Evolutionary conservation across 768 basidiomycete genomes (phyloP).

Genomic region (Rhodotorula kratochvilovae): DNA sequence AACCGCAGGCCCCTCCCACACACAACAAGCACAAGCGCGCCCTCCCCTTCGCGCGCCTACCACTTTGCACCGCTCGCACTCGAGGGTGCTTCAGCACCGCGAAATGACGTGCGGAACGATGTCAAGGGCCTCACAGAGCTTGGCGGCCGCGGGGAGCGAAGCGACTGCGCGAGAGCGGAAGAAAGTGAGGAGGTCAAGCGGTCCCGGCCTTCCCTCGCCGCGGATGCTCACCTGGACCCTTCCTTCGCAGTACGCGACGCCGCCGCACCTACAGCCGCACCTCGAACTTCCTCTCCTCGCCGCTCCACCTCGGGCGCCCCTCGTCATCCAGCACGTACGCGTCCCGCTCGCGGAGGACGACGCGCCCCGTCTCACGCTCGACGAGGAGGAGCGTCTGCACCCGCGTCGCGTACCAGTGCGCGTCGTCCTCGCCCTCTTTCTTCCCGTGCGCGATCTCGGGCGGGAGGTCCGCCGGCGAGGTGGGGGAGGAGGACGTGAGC

Average conservation of each 20-base stretch:
- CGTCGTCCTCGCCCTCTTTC: constrained; percentile 1
- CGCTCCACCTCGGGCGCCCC: constrained; percentile 32
- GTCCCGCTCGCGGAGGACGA: constrained; percentile 33
- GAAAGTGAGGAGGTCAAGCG: too few species aligned
- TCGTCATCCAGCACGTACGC: constrained; percentile 27
- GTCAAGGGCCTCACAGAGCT: too few species aligned
- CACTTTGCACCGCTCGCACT: too few species aligned
- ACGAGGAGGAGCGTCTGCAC: constrained; percentile 40
- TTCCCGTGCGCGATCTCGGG: too few species aligned
- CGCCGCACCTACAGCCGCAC: constrained; percentile 11
- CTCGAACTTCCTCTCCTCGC: constrained; percentile 8
- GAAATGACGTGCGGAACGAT: too few species aligned
- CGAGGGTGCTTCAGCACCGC: too few species aligned
- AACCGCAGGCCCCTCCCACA: neutral
- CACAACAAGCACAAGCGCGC: neutral
- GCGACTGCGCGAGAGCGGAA: too few species aligned
- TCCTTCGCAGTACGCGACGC: too few species aligned
- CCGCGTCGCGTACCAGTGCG: constrained; percentile 39
- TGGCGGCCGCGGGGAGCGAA: too few species aligned
- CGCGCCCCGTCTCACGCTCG: constrained; percentile 15
- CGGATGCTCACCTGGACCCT: too few species aligned
- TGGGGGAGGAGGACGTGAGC: neutral
- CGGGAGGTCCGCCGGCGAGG: neutral
- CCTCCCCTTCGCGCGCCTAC: neutral
- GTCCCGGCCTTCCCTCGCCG: too few species aligned